Evolutionary conservation across 2,329 filamentous ascomycete genomes (phyloP), one percentile per base, ranked within the genome.

Genomic region (Fusarium aywerte): DNA sequence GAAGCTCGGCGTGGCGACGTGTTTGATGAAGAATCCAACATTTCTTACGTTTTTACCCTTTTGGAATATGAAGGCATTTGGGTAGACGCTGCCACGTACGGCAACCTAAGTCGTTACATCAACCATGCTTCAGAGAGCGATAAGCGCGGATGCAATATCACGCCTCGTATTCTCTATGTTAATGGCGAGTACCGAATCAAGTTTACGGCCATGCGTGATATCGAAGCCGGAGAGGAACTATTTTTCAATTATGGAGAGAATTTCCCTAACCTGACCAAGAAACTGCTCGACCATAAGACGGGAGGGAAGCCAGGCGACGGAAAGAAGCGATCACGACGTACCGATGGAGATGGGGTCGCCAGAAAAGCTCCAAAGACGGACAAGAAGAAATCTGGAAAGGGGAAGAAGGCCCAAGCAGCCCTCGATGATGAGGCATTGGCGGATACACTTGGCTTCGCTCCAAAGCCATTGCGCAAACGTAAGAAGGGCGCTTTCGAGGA

Each of bases 61-160:
- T 77, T 88, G 16, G 86, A 88, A 58, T 80, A 85, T 20, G 86
- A 88, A 67, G 86, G 86, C 39, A 87, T 87, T 35, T 88, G 86
- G 86, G 85, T 96, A 18, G 92, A 96, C 74, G 89, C 89, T 8
- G 91, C 90, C 20, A 88, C 88, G 39, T 90, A 90, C 67, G 92
- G 92, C 48, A 96, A 95, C 75, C 89, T 94, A 66, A 89, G 90
- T 44, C 88, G 92, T 5, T 96, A 93, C 78, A 92, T 96, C 76
- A 96, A 96, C 76, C 91, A 95, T 71, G 89, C 90, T 15, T 83
- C 83, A 2, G 81, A 83, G 45, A 76, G 77, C 42, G 80, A 83
- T 62, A 80, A 80, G 62, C 71, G 80, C 67, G 75, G 91, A 53
- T 89, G 89, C 73, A 87, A 89, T 66, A 86, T 88, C 60, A 84